Evolutionary conservation across 768 basidiomycete species (phyloP).

Genomic region (Cystofilobasidium capitatum): DNA sequence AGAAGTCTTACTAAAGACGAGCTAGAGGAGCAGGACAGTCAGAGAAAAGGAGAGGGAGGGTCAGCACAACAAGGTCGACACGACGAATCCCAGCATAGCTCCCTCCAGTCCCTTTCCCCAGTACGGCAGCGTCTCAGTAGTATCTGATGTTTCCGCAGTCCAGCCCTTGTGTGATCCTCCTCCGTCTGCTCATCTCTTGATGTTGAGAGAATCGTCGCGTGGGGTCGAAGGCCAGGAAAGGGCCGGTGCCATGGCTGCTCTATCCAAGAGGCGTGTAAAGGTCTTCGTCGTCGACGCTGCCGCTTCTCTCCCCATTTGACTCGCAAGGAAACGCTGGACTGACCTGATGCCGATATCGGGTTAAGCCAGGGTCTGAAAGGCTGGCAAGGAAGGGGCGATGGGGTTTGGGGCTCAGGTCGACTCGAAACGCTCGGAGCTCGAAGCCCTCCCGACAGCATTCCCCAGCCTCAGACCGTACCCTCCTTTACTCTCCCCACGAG

Average conservation of each 20-base stretch:
- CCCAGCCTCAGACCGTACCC: too few species aligned
- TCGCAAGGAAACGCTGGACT: too few species aligned
- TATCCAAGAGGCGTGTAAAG: not conserved
- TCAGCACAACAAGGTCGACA: too few species aligned
- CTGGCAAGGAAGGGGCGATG: too few species aligned
- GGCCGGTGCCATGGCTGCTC: not conserved
- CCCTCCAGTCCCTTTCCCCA: not conserved
- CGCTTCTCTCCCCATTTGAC: too few species aligned
- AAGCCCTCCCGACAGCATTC: too few species aligned
- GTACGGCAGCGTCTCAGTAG: slow-evolving; percentile 17
- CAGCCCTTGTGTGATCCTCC: not conserved
- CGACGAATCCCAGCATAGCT: too few species aligned
- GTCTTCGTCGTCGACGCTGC: slow-evolving; percentile 9
- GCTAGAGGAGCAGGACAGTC: not conserved
- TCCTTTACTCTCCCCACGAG: too few species aligned
- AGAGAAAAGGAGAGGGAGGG: not conserved
- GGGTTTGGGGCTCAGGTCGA: too few species aligned
- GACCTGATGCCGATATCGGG: too few species aligned
- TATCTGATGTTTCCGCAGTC: slow-evolving; percentile 26
- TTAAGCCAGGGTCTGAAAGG: too few species aligned
- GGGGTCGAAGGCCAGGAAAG: not conserved
- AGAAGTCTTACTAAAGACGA: not conserved
- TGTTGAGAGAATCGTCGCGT: not conserved
- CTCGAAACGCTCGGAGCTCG: too few species aligned
- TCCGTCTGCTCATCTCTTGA: not conserved